phyloP scores from a whole-genome alignment of 306 rosid genomes.

The Acacia crassicarpa region DNA sequence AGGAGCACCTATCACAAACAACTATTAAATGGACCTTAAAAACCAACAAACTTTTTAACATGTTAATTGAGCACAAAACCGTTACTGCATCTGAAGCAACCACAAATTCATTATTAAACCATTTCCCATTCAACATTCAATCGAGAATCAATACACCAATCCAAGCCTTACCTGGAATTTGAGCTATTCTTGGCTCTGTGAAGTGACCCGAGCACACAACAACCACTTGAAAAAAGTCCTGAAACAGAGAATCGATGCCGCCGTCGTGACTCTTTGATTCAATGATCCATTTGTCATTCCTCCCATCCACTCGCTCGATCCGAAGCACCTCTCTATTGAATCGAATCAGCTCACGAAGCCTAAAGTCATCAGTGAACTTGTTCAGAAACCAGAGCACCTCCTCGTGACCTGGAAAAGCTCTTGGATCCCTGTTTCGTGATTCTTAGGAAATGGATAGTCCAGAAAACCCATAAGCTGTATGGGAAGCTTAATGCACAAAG shows the following conservation, averaged over 20 bases:
- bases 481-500: too few relatives aligned
- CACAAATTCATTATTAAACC: neutral
- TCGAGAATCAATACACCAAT: neutral
- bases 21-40: too few relatives aligned
- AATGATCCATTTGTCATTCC: neutral
- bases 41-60: too few relatives aligned
- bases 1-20: too few relatives aligned
- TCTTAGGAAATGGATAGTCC: conserved; percentile 29
- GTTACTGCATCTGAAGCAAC: too few relatives aligned
- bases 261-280: neutral
- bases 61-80: too few relatives aligned
- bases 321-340: conserved; percentile 15
- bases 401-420: conserved; percentile 36
- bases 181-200: conserved; percentile 28
- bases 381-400: conserved; percentile 37
- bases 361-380: conserved; percentile 24
- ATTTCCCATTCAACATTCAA: neutral
- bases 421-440: conserved; percentile 19
- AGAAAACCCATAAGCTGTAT: conserved; percentile 28
- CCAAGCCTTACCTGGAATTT: conserved; percentile 24
- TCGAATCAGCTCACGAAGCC: neutral
- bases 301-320: conserved; percentile 1
- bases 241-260: neutral
- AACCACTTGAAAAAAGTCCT: conserved; percentile 36
- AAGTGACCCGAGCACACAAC: conserved; percentile 40